Evolutionary conservation across 495 filamentous ascomycete species (phyloP), one percentile per base, ranked within the genome.

Genomic region (Lentithecium fluviatile): DNA sequence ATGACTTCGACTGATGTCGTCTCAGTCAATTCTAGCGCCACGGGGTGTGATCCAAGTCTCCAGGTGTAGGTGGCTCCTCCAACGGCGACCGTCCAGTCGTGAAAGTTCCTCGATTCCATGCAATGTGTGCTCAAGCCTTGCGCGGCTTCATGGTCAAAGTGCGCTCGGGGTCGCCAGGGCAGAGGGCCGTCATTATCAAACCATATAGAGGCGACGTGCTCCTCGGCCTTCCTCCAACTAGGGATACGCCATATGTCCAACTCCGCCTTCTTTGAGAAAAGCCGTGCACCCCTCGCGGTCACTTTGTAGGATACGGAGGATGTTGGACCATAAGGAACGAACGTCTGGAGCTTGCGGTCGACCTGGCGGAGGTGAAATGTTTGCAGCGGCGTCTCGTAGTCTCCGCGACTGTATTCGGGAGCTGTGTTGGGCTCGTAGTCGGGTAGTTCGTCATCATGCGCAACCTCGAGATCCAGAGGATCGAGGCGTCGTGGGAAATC

Each of bases 241-340:
- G 43, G 32, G 5, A 38, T 24, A n/a, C 48, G 38, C 13, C 50
- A 2, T 12, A 68, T 6, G 20, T 63, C 46, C 26, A 68, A 60
- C 6, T 68, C 65, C 11, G 65, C 34, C 34, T 64, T 68, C 52
- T 64, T 64, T 3, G 65, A 68, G 40, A 68, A 57, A 6, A 64
- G 32, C n/a, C 52, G 48, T 11, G 48, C 37, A 13, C 34, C 15
- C 10, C 51, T 42, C 7, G 32, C 37, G 15, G 49, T 7, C 13
- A 68, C 45, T 26, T 64, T 60, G 52, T 68, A 64, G 2, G 51
- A 52, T 10, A 43, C 23, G 15, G 29, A 20, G 7, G 37, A 15
- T 15, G 51, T 19, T 7, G 60, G 56, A 1, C 50, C 51, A 20
- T 56, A 57, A 12, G 55, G 49, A 7, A 68, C 65, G 25, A 68